Base-by-base conservation (phyloP, 441 rosid species). In the Euphorbia schlechtendalii region DNA sequence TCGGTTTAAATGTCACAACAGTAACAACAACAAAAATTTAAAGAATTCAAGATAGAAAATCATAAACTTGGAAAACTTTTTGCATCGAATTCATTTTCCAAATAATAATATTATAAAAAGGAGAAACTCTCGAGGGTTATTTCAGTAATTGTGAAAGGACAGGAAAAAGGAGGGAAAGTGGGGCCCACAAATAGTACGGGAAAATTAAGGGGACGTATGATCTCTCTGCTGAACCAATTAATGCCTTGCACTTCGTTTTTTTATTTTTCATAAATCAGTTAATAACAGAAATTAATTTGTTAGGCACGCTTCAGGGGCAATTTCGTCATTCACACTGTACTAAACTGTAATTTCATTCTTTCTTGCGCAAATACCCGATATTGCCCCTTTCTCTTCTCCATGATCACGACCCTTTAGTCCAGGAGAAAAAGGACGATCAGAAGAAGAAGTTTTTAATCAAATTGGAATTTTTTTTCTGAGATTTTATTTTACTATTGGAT, bases 361-460 rank as follows among this genome's bases (percentile, higher is more conserved):
- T 55, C 5, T 13, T 25, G 36, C 58, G 25, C 70, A 76, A 66
- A 75, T 80, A 80, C 80, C 83, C 82, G 75, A 72, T 78, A 75
- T 70, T 43, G 75, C 67, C 59, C 71, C 60, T 66, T 58, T 27
- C 41, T 11, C 11, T 8, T 8, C 10, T 1, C 11, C 34, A 32
- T 32, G 34, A 32, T 32, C 34, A 32, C 48, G 15, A 41, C 65
- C 60, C 24, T 51, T 53, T 34, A 73, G 67, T 75, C 75, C 75
- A 49, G 69, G 56, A 71, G 41, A 63, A 32, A 43, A 38, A 11
- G 66, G 34, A 32, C 34, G 34, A 32, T 32, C 4, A 32, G 32
- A 12, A 18, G 69, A 56, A 70, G 64, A 62, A 17, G 15, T 14
- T 14, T 78, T 69, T 25, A 63, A 72, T 73, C 74, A 53, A 64